These are phyloP conservation scores for Coleophoma cylindrospora DNA, from an alignment of 2,329 filamentous ascomycete species.

Conservation along the genomic window DNA sequence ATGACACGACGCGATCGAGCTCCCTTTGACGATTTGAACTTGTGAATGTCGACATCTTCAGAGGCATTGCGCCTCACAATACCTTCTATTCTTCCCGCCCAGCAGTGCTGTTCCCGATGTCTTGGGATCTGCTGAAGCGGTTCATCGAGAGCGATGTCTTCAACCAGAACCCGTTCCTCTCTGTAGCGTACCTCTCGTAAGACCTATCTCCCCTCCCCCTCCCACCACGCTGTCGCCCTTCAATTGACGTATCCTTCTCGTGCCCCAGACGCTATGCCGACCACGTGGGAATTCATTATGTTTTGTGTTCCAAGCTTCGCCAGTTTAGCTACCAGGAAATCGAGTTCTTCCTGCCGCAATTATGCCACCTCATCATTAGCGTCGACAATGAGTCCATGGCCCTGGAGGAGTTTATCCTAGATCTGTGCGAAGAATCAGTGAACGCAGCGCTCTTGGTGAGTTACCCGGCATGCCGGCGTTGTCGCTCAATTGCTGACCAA, in stretches of 20 bases:
- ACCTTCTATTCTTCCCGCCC: slow-evolving; percentile 9
- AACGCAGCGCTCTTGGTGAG: slow-evolving; percentile 76
- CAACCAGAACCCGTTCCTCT: slow-evolving; percentile 84
- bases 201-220: slow-evolving; percentile 11
- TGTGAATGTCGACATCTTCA: slow-evolving; percentile 27
- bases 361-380: slow-evolving; percentile 84
- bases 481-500: slow-evolving; percentile 11
- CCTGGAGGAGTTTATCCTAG: slow-evolving; percentile 79
- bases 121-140: slow-evolving; percentile 83
- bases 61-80: slow-evolving; percentile 26
- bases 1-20: too few species aligned
- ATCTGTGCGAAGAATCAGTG: slow-evolving; percentile 82
- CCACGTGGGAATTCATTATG: slow-evolving; percentile 86
- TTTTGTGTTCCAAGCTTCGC: slow-evolving; percentile 82
- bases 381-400: slow-evolving; percentile 91
- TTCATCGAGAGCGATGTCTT: slow-evolving; percentile 94
- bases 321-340: slow-evolving; percentile 89
- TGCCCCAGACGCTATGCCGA: slow-evolving; percentile 71
- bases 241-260: slow-evolving; percentile 1
- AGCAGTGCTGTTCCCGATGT: slow-evolving; percentile 43
- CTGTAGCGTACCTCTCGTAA: slow-evolving; percentile 83
- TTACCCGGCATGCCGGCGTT: slow-evolving; percentile 13
- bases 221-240: too few species aligned
- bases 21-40: too few species aligned
- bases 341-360: slow-evolving; percentile 84